These are phyloP conservation scores for Hyaloscypha bicolor DNA, from an alignment of 495 filamentous ascomycete species.

Conservation along the genomic window DNA sequence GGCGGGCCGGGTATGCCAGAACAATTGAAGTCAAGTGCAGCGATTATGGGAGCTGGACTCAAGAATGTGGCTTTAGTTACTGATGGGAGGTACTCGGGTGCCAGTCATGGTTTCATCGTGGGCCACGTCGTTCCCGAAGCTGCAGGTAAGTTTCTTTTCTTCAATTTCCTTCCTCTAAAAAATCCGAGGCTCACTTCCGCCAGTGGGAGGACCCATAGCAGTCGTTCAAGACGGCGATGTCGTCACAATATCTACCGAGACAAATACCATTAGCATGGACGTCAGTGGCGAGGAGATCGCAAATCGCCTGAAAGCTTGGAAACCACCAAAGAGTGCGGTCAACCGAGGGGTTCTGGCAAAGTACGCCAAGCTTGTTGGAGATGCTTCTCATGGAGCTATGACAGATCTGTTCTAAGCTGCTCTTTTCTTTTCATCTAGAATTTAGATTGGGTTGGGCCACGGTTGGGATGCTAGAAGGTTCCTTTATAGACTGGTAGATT, in stretches of 20 bases:
- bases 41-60: constrained; percentile 90
- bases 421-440: background rate
- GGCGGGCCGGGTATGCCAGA: constrained; percentile 99
- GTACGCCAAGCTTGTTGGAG: constrained; percentile 68
- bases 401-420: constrained; percentile 45
- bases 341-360: constrained; percentile 88
- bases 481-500: too few relatives aligned
- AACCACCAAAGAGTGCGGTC: constrained; percentile 69
- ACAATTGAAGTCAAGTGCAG: constrained; percentile 79
- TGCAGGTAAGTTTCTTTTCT: constrained; percentile 34
- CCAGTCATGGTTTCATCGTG: constrained; percentile 94
- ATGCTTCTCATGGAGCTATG: constrained; percentile 57
- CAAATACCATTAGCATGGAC: constrained; percentile 74
- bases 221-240: constrained; percentile 80
- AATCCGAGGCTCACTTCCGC: background rate
- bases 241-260: constrained; percentile 84
- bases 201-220: constrained; percentile 78
- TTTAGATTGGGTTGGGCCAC: too few relatives aligned
- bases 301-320: constrained; percentile 70
- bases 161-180: constrained; percentile 14
- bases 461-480: too few relatives aligned
- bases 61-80: constrained; percentile 91
- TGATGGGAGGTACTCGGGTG: constrained; percentile 89
- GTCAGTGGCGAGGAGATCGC: constrained; percentile 75
- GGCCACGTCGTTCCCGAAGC: constrained; percentile 94